A percentile compares a stretch with the other conserved stretches of the same genome.
These are phyloP conservation scores for Boletus huronensis DNA, from an alignment of 768 basidiomycete genomes.

Conservation along the genomic window DNA sequence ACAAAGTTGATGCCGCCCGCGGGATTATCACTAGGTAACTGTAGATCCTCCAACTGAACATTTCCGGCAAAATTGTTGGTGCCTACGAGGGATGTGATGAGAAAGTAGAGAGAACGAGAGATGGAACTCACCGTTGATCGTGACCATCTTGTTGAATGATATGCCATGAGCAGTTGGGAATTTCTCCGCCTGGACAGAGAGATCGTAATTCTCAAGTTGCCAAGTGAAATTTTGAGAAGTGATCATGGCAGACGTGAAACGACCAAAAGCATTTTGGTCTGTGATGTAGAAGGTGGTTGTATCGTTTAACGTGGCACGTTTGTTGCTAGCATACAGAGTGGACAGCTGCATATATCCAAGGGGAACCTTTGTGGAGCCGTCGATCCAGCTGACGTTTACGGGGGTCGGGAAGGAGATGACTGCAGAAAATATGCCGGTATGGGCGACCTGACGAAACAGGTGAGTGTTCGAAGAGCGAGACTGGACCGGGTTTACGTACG, in stretches of 20 bases:
- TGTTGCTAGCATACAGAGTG: constrained; percentile 46
- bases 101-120: background rate
- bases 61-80: constrained; percentile 60
- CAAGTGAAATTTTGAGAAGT: constrained; percentile 67
- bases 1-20: constrained; percentile 65
- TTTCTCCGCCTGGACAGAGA: constrained; percentile 61
- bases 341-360: constrained; percentile 55
- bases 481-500: constrained; percentile 32
- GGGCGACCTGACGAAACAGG: constrained; percentile 45
- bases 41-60: constrained; percentile 54
- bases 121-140: constrained; percentile 46
- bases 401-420: constrained; percentile 58
- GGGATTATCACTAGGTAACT: constrained; percentile 64
- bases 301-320: constrained; percentile 61
- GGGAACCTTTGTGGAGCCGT: constrained; percentile 41
- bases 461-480: background rate
- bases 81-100: constrained; percentile 33
- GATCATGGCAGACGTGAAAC: constrained; percentile 61
- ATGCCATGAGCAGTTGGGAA: constrained; percentile 67
- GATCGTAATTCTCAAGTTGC: constrained; percentile 52
- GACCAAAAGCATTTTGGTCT: constrained; percentile 55
- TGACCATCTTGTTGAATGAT: constrained; percentile 58
- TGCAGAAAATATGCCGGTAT: constrained; percentile 64
- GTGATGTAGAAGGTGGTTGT: constrained; percentile 54
- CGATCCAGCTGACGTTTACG: constrained; percentile 57